These are phyloP conservation scores for Scutellaria baicalensis DNA, from an alignment of 257 asterid species.

Conservation along the genomic window DNA sequence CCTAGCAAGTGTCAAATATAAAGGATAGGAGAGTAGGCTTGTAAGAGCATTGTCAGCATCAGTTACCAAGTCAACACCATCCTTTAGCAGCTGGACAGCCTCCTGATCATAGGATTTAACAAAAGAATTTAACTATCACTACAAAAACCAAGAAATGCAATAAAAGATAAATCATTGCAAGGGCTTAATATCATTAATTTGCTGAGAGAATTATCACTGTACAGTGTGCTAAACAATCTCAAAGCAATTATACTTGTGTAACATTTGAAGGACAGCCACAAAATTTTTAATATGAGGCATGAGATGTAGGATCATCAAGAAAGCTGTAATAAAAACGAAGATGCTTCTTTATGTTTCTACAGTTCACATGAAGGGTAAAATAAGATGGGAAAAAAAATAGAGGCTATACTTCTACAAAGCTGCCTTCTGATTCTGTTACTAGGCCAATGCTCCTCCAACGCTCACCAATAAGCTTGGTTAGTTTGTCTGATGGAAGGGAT, in stretches of 20 bases:
- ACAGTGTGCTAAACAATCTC: constrained; percentile 9
- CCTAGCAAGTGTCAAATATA: constrained; percentile 61
- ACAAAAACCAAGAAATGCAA: neutral
- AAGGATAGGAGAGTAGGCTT: constrained; percentile 68
- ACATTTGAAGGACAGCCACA: constrained; percentile 1
- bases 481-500: constrained; percentile 59
- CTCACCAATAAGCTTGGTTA: constrained; percentile 56
- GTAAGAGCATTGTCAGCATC: constrained; percentile 74
- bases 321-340: neutral
- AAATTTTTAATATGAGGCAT: neutral
- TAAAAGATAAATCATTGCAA: neutral
- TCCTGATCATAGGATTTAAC: constrained; percentile 46
- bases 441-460: constrained; percentile 69
- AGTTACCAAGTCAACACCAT: constrained; percentile 71
- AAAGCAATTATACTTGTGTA: neutral
- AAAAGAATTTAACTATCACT: neutral
- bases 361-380: neutral
- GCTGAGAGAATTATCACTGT: neutral
- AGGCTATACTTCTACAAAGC: constrained; percentile 57
- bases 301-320: constrained; percentile 4
- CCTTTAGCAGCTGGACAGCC: constrained; percentile 78
- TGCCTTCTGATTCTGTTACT: constrained; percentile 57
- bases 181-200: neutral
- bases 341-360: neutral
- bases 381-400: neutral